Percentiles rank a stretch among this genome's conserved stretches.
Evolutionary conservation across 1,284 basidiomycete genomes (phyloP).

Genomic region (Prillingera fragicola): DNA sequence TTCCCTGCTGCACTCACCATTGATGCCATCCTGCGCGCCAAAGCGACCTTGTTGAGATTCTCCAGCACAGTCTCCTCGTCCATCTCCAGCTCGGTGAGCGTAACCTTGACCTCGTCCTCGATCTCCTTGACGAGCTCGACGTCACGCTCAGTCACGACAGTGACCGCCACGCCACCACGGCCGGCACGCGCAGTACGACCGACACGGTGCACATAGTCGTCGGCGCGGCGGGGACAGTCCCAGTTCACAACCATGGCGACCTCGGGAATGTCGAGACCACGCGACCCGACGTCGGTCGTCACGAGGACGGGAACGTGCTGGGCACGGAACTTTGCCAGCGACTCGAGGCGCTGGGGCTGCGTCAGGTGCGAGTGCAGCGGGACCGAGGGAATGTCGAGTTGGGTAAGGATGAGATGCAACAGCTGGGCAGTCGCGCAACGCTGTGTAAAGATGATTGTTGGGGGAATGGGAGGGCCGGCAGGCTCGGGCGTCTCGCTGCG

Average conservation of each 20-base stretch:
- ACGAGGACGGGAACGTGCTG: slow-evolving; percentile 84
- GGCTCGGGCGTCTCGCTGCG: slow-evolving; percentile 36
- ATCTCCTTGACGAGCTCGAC: slow-evolving; percentile 77
- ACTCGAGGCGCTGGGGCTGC: slow-evolving; percentile 74
- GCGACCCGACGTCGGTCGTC: slow-evolving; percentile 89
- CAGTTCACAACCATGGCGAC: slow-evolving; percentile 95
- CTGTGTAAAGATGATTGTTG: slow-evolving; percentile 93
- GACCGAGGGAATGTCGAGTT: slow-evolving; percentile 74
- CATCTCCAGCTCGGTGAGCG: slow-evolving; percentile 64
- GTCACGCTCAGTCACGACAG: slow-evolving; percentile 90
- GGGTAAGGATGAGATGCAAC: slow-evolving; percentile 71
- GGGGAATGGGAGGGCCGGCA: slow-evolving; percentile 56
- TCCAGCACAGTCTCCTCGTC: slow-evolving; percentile 80
- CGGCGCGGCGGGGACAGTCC: slow-evolving; percentile 68
- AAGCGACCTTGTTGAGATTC: slow-evolving; percentile 78
- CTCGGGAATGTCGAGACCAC: slow-evolving; percentile 91
- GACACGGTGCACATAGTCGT: slow-evolving; percentile 59
- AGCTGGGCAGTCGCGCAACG: slow-evolving; percentile 84
- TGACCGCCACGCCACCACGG: slow-evolving; percentile 79
- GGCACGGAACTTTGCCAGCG: slow-evolving; percentile 80
- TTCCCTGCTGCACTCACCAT: slow-evolving; percentile 61
- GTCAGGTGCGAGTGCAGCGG: slow-evolving; percentile 89
- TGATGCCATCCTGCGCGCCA: slow-evolving; percentile 85
- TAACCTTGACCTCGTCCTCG: slow-evolving; percentile 64
- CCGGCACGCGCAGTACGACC: slow-evolving; percentile 90